Evolutionary conservation across 73 alveolate genomes (phyloP).

Genomic region (Uronychia binucleata): DNA sequence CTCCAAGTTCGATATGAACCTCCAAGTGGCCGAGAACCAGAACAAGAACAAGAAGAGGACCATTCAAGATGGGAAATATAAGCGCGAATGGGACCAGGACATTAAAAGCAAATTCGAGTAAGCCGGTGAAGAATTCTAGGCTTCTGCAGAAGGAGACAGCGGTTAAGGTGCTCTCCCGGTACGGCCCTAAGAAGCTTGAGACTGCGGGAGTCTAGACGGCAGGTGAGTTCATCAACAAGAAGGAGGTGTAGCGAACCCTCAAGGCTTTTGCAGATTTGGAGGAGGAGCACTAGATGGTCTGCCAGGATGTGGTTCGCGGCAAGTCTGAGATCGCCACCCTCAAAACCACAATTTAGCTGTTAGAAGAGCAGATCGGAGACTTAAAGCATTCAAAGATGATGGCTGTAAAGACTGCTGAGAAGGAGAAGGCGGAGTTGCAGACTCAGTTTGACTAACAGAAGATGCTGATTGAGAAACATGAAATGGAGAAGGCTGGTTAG

Average conservation of each 20-base stretch:
- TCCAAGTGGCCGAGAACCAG: neutral
- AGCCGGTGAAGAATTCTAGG: neutral
- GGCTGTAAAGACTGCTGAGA: neutral
- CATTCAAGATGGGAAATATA: neutral
- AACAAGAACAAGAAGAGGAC: neutral
- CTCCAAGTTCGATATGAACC: neutral
- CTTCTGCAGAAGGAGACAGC: neutral
- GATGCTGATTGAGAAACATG: neutral
- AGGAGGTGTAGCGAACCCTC: neutral
- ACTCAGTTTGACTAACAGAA: neutral
- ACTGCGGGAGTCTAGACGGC: neutral
- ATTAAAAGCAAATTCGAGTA: neutral
- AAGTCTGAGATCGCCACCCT: too few relatives aligned
- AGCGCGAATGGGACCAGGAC: neutral
- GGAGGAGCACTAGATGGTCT: neutral
- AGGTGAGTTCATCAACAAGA: neutral
- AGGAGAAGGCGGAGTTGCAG: neutral
- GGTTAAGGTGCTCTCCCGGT: neutral
- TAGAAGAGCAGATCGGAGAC: neutral
- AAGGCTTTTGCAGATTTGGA: neutral
- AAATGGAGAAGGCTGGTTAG: neutral
- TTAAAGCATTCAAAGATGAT: too few relatives aligned
- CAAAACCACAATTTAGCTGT: neutral
- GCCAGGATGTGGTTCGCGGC: neutral
- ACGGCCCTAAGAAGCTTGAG: neutral